Evolutionary conservation across 768 basidiomycete genomes (phyloP).

Genomic region (Mycena belliarum): DNA sequence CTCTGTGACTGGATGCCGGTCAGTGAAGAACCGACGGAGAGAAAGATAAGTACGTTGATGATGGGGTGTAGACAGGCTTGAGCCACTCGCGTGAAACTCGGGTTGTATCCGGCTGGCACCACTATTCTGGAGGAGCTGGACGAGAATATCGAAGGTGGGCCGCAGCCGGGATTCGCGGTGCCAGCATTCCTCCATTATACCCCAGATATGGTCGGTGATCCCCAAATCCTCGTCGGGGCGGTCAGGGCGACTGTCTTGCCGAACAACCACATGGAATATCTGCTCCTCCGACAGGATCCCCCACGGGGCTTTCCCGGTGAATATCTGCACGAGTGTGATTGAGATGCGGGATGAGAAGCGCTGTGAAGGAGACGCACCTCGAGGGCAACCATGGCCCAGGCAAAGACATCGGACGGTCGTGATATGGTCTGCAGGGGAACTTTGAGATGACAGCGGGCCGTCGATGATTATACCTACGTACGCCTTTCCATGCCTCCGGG

Average conservation of each 20-base stretch:
- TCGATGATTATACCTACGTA: constrained; percentile 12
- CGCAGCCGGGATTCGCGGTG: constrained; percentile 26
- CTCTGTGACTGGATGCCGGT: not conserved
- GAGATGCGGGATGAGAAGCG: not conserved
- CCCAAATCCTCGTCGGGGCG: constrained; percentile 26
- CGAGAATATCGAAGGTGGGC: constrained; percentile 28
- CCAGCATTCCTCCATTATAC: constrained; percentile 29
- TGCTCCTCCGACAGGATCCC: constrained; percentile 28
- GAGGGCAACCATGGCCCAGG: constrained; percentile 29
- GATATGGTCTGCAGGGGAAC: constrained; percentile 22
- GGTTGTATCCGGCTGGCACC: not conserved
- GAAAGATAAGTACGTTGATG: not conserved
- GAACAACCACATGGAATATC: constrained; percentile 28
- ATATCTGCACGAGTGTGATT: constrained; percentile 20
- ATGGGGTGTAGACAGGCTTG: not conserved
- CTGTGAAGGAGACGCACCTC: constrained; percentile 19
- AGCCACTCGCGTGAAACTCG: not conserved
- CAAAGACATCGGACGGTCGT: constrained; percentile 29
- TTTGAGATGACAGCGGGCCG: not conserved
- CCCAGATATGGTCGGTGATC: constrained; percentile 26
- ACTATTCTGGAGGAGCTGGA: constrained; percentile 14
- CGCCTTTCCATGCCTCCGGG: constrained; percentile 32
- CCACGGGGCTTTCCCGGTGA: constrained; percentile 27
- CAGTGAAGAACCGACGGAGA: not conserved
- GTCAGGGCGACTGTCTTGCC: constrained; percentile 28